Base-by-base conservation (phyloP, 1,284 basidiomycete genomes). In the Sporisorium exsertum region DNA sequence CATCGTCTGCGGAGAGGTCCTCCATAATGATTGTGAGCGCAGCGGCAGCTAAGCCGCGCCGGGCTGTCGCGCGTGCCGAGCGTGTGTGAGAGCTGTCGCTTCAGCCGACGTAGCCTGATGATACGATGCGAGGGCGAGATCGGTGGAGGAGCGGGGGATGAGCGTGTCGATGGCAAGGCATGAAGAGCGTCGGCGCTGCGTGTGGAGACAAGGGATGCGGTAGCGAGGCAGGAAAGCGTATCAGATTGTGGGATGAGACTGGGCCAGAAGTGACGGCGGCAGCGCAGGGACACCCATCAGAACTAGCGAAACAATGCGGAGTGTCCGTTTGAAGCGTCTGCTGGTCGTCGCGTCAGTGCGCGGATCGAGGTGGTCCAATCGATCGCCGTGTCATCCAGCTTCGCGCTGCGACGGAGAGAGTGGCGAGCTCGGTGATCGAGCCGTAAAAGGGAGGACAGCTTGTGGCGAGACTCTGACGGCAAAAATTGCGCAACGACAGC, bases 1-100 rank as follows among this genome's bases (percentile, higher is more conserved):
- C 84, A 61, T 85, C 84, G 54, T 85, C 84, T 49, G 78, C 77
- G 40, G 84, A 72, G 45, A 85, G 77, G 64, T 84, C 83, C 64
- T 85, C 82, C 83, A 84, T 84, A 46, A 83, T 84, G 50, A 37
- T 70, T 49, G 42, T 37, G 29, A 60, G 55, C 60, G 58, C 58
- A 70, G 64, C 64, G 55, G 72, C 62, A 64, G 63, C 64, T 60
- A 26, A 63, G 64, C 69, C 56, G 64, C 69, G 59, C 58, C 46
- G 40, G 64, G 63, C 69, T 56, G 64, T 72, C 37, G 64, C 69
- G 42, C 69, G 51, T 59, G 56, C 59, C 37, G 51, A 54, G 33
- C 52, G 50, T 29, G 33, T 40, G 12, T 10, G 51, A 0, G 46
- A 32, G 49, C 40, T 63, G 35, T 45, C 27, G 55, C 63, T 72